These are phyloP conservation scores for Aspergillus calidoustus DNA, from an alignment of 2,329 filamentous ascomycete genomes.

Conservation along the genomic window DNA sequence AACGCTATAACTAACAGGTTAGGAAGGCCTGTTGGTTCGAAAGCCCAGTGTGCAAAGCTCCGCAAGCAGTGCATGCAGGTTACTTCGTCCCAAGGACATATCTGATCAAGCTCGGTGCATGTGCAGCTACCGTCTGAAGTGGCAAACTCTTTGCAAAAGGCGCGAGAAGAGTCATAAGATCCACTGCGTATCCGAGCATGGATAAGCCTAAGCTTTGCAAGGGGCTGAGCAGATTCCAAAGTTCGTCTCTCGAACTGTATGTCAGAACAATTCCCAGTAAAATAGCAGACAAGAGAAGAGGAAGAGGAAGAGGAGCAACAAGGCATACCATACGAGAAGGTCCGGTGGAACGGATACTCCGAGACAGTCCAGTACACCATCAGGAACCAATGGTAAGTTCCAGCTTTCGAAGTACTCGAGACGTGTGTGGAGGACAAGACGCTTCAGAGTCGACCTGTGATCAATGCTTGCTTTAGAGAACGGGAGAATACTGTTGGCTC, in stretches of 20 bases:
- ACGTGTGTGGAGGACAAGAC: not conserved
- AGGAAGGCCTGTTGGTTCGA: not conserved
- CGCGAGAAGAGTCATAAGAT: not conserved
- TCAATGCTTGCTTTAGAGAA: not conserved
- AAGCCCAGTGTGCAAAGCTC: not conserved
- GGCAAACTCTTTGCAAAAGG: not conserved
- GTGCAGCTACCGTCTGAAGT: not conserved
- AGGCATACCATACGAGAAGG: not conserved
- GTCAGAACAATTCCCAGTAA: not conserved
- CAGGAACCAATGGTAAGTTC: not conserved
- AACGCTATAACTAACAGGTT: not conserved
- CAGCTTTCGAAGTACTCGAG: no score
- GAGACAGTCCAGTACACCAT: not conserved
- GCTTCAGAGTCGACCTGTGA: not conserved
- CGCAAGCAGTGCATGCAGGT: not conserved
- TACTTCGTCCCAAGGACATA: not conserved
- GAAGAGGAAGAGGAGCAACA: no score
- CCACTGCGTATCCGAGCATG: not conserved
- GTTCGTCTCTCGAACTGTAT: not conserved
- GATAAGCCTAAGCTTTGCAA: not conserved
- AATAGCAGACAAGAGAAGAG: not conserved
- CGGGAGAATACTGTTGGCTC: not conserved
- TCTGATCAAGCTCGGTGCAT: not conserved
- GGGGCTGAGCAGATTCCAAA: not conserved
- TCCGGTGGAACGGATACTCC: not conserved